Evolutionary conservation across 1,284 basidiomycete genomes (phyloP).

Genomic region (Tetrapyrgos nigripes): DNA sequence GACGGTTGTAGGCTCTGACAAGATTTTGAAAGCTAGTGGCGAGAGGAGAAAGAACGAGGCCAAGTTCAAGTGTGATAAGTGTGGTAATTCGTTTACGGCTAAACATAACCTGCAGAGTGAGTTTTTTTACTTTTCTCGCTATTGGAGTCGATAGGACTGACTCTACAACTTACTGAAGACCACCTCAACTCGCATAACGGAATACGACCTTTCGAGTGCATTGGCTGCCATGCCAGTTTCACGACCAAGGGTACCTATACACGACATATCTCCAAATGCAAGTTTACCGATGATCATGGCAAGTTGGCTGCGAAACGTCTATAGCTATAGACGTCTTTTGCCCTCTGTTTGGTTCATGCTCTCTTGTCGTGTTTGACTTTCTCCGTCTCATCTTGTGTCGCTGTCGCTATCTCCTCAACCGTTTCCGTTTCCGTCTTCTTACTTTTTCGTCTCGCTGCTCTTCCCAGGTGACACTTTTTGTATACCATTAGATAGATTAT

Average conservation of each 20-base stretch:
- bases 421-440: no score
- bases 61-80: constrained; percentile 10
- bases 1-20: constrained; percentile 8
- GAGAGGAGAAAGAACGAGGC: constrained; percentile 12
- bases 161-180: background rate
- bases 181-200: constrained; percentile 15
- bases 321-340: background rate
- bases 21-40: constrained; percentile 12
- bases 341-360: background rate
- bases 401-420: no score
- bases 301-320: background rate
- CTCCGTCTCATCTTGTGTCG: no score
- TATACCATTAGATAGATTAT: no score
- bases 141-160: background rate
- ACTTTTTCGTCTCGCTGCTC: no score
- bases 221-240: constrained; percentile 7
- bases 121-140: background rate
- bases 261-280: constrained; percentile 9
- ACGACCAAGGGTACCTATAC: constrained; percentile 11
- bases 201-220: constrained; percentile 8
- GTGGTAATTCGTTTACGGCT: constrained; percentile 9
- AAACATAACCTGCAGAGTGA: constrained; percentile 14
- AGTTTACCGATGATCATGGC: background rate
- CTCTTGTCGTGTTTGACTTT: no score
- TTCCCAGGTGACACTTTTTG: no score